These are phyloP conservation scores for Acacia acuminata DNA, from an alignment of 306 rosid genomes.

Conservation along the genomic window DNA sequence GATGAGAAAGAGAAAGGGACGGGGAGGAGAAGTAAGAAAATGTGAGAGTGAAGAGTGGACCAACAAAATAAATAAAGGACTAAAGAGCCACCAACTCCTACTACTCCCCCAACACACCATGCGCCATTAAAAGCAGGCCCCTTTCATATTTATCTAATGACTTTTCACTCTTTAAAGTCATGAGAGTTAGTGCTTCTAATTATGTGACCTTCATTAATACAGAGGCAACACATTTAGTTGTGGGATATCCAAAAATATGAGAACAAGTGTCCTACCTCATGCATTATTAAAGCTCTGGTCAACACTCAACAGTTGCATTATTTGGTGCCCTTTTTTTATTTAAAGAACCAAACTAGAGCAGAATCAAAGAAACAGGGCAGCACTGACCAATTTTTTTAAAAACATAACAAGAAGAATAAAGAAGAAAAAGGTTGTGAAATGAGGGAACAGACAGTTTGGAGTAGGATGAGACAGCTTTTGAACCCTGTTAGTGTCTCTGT, in stretches of 20 bases:
- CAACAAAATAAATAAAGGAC: conserved; percentile 47
- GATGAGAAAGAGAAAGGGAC: neutral
- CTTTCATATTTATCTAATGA: neutral
- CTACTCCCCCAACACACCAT: conserved; percentile 8
- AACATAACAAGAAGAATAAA: neutral
- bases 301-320: neutral
- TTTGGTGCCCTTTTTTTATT: neutral
- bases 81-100: conserved; percentile 44
- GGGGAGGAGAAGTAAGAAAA: neutral
- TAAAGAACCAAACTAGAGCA: neutral
- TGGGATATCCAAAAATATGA: conserved; percentile 27
- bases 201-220: conserved; percentile 25
- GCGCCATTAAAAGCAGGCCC: conserved; percentile 43
- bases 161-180: neutral
- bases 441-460: neutral
- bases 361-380: neutral
- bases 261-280: neutral
- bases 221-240: conserved; percentile 43
- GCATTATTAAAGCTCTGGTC: conserved; percentile 25
- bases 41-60: conserved; percentile 36
- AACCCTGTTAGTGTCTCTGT: neutral
- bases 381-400: no score
- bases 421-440: neutral
- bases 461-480: neutral
- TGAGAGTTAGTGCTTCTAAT: neutral